Percentiles rank a stretch among this genome's conserved stretches.
phyloP scores from a whole-genome alignment of 1,139 yeast genomes.

The Scheffersomyces titani region DNA sequence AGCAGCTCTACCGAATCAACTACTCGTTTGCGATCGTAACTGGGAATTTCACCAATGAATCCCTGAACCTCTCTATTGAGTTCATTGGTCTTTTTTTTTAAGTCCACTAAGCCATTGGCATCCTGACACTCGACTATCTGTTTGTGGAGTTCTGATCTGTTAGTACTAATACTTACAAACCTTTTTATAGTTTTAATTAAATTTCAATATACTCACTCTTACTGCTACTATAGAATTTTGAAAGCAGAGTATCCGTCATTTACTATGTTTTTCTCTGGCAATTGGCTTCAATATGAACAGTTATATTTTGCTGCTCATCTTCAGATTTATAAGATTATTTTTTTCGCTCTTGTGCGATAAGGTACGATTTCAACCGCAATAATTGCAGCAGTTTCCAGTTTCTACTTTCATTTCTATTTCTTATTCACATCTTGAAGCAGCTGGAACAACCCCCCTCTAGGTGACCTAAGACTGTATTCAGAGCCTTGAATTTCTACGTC shows the following conservation, averaged over 20 bases:
- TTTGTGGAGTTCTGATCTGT: slow-evolving; percentile 6
- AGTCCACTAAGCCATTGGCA: slow-evolving; percentile 4
- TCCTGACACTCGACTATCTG: slow-evolving; percentile 6
- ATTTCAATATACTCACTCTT: neutral
- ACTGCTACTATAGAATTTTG: neutral
- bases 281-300: neutral
- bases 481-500: slow-evolving; percentile 1
- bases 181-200: too few species aligned
- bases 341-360: neutral
- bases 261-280: neutral
- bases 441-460: neutral
- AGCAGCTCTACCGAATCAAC: slow-evolving; percentile 16
- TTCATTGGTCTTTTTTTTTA: slow-evolving; percentile 5
- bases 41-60: slow-evolving; percentile 6
- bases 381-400: neutral
- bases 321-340: neutral
- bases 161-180: slow-evolving; percentile 1
- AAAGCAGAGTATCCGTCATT: neutral
- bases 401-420: neutral
- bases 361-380: neutral
- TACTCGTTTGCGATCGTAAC: slow-evolving; percentile 18
- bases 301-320: neutral
- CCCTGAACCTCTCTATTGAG: slow-evolving; percentile 6
- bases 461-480: neutral
- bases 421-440: slow-evolving; percentile 1